Evolutionary conservation across 345 rosid genomes (phyloP).

Genomic region (Eucalyptus guilfoylei): DNA sequence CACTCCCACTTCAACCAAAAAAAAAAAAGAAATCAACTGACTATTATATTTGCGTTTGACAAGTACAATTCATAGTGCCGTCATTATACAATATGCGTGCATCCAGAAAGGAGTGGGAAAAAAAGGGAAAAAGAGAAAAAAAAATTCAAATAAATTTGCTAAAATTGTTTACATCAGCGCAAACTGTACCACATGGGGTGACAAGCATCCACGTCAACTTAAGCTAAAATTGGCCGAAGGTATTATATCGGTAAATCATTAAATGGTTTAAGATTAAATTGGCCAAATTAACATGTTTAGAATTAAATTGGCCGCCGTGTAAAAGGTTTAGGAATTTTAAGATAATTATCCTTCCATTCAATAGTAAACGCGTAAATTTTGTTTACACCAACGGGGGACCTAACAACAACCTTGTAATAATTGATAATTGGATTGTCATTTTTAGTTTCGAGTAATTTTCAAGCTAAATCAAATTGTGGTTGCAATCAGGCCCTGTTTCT

Average conservation of each 20-base stretch:
- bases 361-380: neutral
- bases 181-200: neutral
- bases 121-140: neutral
- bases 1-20: neutral
- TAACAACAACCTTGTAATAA: neutral
- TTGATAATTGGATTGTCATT: neutral
- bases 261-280: neutral
- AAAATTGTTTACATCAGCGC: neutral
- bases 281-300: too few relatives aligned
- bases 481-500: neutral
- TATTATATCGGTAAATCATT: neutral
- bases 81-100: neutral
- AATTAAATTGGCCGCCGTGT: accelerated
- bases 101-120: neutral
- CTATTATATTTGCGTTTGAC: neutral
- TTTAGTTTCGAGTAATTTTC: neutral
- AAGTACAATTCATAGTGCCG: neutral
- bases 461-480: neutral
- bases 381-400: neutral
- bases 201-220: accelerated
- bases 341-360: neutral
- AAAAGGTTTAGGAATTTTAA: too few relatives aligned
- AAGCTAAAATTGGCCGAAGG: neutral
- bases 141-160: too few relatives aligned
- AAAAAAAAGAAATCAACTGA: too few relatives aligned